phyloP scores from a whole-genome alignment of 106 monocot species.

The Posidonia australis region DNA sequence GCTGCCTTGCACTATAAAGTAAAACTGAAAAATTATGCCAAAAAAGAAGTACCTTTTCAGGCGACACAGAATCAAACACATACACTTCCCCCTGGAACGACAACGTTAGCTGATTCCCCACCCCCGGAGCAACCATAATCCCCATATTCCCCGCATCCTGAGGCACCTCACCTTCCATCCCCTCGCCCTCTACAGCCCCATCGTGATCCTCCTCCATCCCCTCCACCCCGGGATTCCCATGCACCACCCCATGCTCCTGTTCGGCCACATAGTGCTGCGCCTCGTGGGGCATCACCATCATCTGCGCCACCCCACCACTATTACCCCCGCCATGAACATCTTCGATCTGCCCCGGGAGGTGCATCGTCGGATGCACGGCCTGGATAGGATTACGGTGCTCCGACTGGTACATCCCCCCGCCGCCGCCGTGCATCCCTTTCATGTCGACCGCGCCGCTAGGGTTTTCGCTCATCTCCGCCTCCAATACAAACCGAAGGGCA shows the following conservation, averaged over 20 bases:
- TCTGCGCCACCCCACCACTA: constrained; percentile 2
- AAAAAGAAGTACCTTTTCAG: constrained; percentile 56
- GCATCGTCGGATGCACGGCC: constrained; percentile 2
- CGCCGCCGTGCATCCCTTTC: constrained; percentile 4
- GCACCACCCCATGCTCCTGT: constrained; percentile 17
- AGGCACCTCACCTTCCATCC: constrained; percentile 19
- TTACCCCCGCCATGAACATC: constrained; percentile 13
- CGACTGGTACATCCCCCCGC: background rate
- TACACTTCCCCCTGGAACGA: constrained; percentile 95
- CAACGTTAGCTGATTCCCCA: constrained; percentile 69
- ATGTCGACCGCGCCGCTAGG: background rate
- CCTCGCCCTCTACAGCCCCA: constrained; percentile 15
- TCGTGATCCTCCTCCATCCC: constrained; percentile 19
- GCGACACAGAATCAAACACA: constrained; percentile 93
- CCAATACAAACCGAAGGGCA: background rate
- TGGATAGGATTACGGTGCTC: background rate
- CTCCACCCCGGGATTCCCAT: constrained; percentile 1
- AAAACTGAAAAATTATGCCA: background rate
- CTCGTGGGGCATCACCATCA: constrained; percentile 1
- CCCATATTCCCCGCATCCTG: constrained; percentile 10
- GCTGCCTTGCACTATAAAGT: no score
- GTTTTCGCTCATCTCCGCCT: constrained; percentile 5
- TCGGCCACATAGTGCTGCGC: constrained; percentile 11
- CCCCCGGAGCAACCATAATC: constrained; percentile 9
- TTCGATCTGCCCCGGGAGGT: constrained; percentile 14